These are phyloP conservation scores for Pythium aquatile DNA, from an alignment of 352 stramenopile genomes.

Conservation along the genomic window DNA sequence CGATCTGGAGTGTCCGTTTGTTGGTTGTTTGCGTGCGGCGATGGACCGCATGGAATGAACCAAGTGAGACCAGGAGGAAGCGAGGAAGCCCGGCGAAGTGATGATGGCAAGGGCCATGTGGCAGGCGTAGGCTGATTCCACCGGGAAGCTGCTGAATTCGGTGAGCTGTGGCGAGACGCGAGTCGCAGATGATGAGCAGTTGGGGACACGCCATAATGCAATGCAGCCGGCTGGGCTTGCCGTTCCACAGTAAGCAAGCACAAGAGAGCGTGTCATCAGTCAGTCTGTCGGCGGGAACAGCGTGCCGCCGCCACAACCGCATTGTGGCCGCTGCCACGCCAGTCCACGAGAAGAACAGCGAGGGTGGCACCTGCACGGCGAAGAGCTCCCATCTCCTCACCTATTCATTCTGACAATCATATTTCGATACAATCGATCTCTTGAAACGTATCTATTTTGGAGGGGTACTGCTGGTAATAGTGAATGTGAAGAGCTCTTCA, in stretches of 20 bases:
- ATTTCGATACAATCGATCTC: too few species aligned
- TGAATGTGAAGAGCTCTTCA: too few species aligned
- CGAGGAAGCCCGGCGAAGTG: background rate
- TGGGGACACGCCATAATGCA: too few species aligned
- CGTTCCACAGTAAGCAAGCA: background rate
- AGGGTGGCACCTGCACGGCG: background rate
- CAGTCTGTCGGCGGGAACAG: background rate
- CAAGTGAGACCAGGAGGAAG: background rate
- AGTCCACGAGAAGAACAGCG: background rate
- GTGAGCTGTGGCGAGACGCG: background rate
- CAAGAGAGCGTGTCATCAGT: background rate
- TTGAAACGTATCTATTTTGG: background rate
- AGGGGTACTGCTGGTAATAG: background rate
- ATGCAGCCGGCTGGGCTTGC: too few species aligned
- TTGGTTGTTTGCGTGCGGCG: background rate
- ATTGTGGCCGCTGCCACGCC: background rate
- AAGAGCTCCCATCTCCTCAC: background rate
- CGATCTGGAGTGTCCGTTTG: background rate
- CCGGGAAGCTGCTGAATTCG: background rate
- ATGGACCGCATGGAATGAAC: background rate
- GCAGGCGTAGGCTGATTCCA: background rate
- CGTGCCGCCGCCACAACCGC: background rate
- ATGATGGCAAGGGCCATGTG: background rate
- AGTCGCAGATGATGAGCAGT: too few species aligned
- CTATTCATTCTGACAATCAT: background rate